Conservation (phyloP, 371 early-diverging fungal genomes). For the Mortierella sp. region DNA sequence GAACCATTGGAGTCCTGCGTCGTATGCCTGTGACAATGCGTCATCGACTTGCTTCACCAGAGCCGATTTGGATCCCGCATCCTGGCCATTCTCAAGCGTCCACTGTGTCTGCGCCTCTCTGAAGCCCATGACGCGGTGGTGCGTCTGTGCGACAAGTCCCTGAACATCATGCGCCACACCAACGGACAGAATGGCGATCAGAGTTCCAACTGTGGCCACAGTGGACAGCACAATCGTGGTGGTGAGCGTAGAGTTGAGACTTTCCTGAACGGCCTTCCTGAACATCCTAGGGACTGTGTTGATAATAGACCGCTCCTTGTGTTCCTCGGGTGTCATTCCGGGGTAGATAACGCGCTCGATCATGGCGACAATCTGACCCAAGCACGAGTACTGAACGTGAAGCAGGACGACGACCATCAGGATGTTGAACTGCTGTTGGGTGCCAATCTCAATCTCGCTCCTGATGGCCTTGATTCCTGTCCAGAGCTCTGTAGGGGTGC, state of each 20-base stretch:
- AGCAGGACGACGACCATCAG: constrained; percentile 21
- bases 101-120: constrained; percentile 11
- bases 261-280: constrained; percentile 30
- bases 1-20: constrained; percentile 41
- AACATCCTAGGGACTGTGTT: constrained; percentile 20
- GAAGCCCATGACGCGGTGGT: constrained; percentile 27
- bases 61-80: neutral
- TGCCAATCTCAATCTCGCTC: constrained; percentile 32
- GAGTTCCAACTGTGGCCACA: constrained; percentile 21
- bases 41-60: constrained; percentile 24
- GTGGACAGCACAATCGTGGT: constrained; percentile 35
- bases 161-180: constrained; percentile 52
- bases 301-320: constrained; percentile 35
- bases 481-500: constrained; percentile 30
- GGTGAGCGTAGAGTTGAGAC: constrained; percentile 41
- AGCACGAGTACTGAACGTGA: constrained; percentile 39
- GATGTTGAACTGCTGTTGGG: constrained; percentile 22
- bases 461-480: constrained; percentile 14
- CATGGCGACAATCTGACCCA: constrained; percentile 26
- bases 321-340: constrained; percentile 20
- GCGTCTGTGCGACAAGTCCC: constrained; percentile 47
- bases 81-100: neutral
- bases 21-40: constrained; percentile 32
- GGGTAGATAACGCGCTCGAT: constrained; percentile 35
- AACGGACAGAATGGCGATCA: constrained; percentile 27